Evolutionary conservation across 495 filamentous ascomycete species (phyloP), one percentile per base, ranked within the genome.

Genomic region (Hypoxylon crocopeplum): DNA sequence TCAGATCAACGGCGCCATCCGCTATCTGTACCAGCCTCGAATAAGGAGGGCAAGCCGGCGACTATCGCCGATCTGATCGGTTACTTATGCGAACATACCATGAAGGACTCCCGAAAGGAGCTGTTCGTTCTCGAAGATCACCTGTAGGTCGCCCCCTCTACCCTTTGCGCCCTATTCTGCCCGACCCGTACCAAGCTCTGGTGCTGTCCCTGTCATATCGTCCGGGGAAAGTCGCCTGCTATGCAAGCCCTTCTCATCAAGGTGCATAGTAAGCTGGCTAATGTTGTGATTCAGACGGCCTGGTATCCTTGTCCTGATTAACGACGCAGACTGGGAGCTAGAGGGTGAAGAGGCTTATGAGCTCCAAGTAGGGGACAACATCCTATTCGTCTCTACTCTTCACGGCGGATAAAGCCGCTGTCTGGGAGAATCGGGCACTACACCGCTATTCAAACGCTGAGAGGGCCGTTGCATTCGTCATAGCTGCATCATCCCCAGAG

Each of bases 291-390:
- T 16, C 62, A 98, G 94, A 25, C 91, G 95, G 41, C 93, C 94
- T 5, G 94, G 94, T n/a, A 96, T 98, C 65, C 84, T 99, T 40
- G 95, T 97, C 12, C 78, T 99, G 52, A 93, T 99, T 72, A 99
- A 99, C 70, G 93, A 99, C 63, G 88, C 90, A 34, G 94, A 99
- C 69, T 99, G 94, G 94, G 93, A 97, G 75, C 84, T 99, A 11
- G 95, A 98, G 74, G 94, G 93, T 6, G 93, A 97, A 73, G 92
- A 92, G 60, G 81, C 80, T 50, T 98, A 97, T 71, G 86, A 91
- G 68, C 77, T 98, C 48, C 86, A 93, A 72, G 69, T 77, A 17
- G 80, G 84, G 19, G 94, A 99, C 74, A 93, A 89, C 65, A 89
- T 99, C 67, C 77, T 97, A 44, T 99, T 99, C 72, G 93, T 99